Percentiles rank a stretch among this genome's conserved stretches.
These are phyloP conservation scores for Trichoderma harzianum DNA, from an alignment of 2,329 filamentous ascomycete species.

Conservation along the genomic window DNA sequence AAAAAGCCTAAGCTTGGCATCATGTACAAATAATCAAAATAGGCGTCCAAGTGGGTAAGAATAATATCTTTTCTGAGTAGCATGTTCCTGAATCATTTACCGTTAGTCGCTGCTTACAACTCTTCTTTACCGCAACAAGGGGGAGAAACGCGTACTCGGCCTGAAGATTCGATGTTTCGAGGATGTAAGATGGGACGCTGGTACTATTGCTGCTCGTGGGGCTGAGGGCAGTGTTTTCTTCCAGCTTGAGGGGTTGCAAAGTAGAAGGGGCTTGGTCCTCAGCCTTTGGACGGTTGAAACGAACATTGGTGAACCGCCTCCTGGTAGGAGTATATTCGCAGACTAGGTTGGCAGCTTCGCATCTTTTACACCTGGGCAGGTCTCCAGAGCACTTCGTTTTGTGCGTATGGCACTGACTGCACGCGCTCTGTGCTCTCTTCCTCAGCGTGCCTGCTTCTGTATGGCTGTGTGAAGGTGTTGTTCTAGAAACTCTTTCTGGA, in stretches of 20 bases:
- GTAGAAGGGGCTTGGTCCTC: conserved; percentile 12
- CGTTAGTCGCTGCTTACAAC: neutral
- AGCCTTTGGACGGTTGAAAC: conserved; percentile 22
- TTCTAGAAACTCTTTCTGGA: conserved; percentile 34
- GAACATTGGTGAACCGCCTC: conserved; percentile 37
- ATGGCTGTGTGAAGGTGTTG: conserved; percentile 38
- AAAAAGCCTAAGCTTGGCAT: conserved; percentile 40
- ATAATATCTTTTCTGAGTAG: conserved; percentile 36
- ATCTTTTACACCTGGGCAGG: conserved; percentile 38
- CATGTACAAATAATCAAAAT: conserved; percentile 38
- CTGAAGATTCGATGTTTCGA: conserved; percentile 26
- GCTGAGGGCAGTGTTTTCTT: conserved; percentile 21
- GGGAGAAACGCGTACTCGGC: conserved; percentile 28
- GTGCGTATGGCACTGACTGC: conserved; percentile 40
- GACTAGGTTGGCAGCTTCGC: conserved; percentile 31
- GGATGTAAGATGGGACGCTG: conserved; percentile 22
- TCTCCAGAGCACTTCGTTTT: conserved; percentile 45
- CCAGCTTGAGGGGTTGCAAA: conserved; percentile 10
- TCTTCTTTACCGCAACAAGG: neutral
- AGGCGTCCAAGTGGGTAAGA: conserved; percentile 37
- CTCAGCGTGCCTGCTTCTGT: conserved; percentile 42
- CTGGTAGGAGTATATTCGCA: conserved; percentile 41
- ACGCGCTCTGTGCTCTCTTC: conserved; percentile 42
- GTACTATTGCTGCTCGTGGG: conserved; percentile 21
- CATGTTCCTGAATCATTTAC: conserved; percentile 27